Evolutionary conservation across 306 rosid species (phyloP), one percentile per base, ranked within the genome.

Genomic region (Carpinus fangiana): DNA sequence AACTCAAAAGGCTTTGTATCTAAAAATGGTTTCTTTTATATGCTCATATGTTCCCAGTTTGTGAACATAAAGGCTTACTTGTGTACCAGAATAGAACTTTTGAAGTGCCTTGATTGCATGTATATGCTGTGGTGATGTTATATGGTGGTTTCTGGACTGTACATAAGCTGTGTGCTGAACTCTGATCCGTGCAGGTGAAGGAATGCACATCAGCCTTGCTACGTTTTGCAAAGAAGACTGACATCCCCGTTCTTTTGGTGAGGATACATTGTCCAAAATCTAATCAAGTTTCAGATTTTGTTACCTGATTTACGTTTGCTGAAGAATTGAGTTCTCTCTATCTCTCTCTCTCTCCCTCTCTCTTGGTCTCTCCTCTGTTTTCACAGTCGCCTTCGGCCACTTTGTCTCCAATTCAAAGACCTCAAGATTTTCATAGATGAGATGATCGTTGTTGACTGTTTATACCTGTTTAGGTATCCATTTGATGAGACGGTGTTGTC

Each of bases 151-250:
- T 59, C 45, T 23, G 71, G 57, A 80, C 57, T 50, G 59, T 64
- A 64, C 54, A 43, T 74, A n/a, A 36, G 23, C 20, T 41, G 16
- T n/a, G 31, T 9, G 56, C 41, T 85, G 82, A 84, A 66, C 67
- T 61, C 67, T 65, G 50, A 72, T 81, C 46, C 54, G 53, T 89
- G 75, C 88, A 94, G 98, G 92, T 95, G 79, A 95, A 88, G 87
- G 98, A 95, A 86, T 95, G 98, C 77, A 91, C 97, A 21, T 78
- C 91, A 17, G 91, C 97, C 75, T 81, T 95, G 91, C 91, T 92
- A 85, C 89, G 87, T 71, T 92, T 89, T 87, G 93, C 98, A 6
- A 92, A 95, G 91, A 89, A 73, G 51, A 95, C 97, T 23, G 86
- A 89, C 61, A 83, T 91, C 70, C 90, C 98, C 14, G 86, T 95